These are phyloP conservation scores for Russula earlei DNA, from an alignment of 768 basidiomycete species.

Conservation along the genomic window DNA sequence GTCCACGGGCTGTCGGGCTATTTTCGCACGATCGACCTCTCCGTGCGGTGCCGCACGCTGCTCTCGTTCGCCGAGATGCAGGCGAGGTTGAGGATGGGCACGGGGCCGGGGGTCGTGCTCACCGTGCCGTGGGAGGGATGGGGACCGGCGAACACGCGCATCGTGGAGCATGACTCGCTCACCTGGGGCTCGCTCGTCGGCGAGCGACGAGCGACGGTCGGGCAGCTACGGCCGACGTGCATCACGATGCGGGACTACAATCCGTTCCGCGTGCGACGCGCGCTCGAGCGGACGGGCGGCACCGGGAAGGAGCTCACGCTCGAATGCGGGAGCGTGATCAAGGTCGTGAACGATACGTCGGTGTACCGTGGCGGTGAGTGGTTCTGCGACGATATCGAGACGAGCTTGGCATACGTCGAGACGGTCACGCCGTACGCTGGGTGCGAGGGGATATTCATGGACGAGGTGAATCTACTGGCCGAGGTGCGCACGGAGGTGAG, in stretches of 20 bases:
- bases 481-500: slow-evolving; percentile 7
- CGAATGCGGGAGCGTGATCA: background rate
- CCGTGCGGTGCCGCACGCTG: slow-evolving; percentile 4
- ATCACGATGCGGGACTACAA: slow-evolving; percentile 9
- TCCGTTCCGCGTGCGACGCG: background rate
- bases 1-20: background rate
- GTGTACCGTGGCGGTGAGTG: background rate
- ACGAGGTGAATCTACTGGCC: slow-evolving; percentile 1
- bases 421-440: background rate
- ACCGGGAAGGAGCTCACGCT: background rate
- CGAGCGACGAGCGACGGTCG: slow-evolving; percentile 9
- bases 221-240: background rate
- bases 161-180: slow-evolving; percentile 4
- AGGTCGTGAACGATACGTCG: background rate
- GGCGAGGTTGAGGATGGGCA: too few relatives aligned
- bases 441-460: slow-evolving; percentile 6
- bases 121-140: background rate
- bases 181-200: slow-evolving; percentile 11
- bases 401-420: slow-evolving; percentile 8
- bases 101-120: background rate
- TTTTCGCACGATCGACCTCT: slow-evolving; percentile 1
- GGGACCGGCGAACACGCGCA: background rate
- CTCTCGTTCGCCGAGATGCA: background rate
- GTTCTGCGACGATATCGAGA: background rate
- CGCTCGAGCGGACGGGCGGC: background rate